Base-by-base conservation (phyloP, 441 rosid species). In the Syzygium syzygioides region DNA sequence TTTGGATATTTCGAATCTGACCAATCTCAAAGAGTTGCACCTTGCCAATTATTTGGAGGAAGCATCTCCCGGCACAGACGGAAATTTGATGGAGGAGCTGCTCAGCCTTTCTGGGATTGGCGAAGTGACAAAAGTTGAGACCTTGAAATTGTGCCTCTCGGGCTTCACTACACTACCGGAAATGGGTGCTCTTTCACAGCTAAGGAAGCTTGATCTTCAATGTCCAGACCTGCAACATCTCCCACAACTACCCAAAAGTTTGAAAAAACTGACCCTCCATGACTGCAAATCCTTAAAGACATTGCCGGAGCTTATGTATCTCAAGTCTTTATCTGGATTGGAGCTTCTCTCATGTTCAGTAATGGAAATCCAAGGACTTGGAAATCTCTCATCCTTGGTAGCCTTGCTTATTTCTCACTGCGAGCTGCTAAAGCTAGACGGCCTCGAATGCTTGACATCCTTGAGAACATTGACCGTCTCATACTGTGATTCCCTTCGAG, bases 1-100 rank as follows among this genome's bases (percentile, higher is more conserved):
- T 19, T 68, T 34, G 79, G 48, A 34, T 68, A 34, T 34, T 5
- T 68, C 48, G 37, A 19, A 18, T 68, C 48, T 68, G 79, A 68
- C 26, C 26, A 68, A 34, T 34, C 48, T 68, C 15, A 68, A 68
- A 34, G 48, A 68, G 79, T 68, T 34, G 48, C 37, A 1, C 79
- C 48, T 68, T 34, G 79, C 79, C 48, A 68, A 68, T 68, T 2
- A 19, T 19, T 4, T 68, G 79, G 79, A 34, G 0, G 45, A 68
- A 48, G 79, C 79, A 68, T 68, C 14, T 68, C 45, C 13, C 1
- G 3, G 25, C 13, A 10, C 48, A 34, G 48, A 68, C 4, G 0
- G 14, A 18, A 2, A 37, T 68, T 4, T 4, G 25, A 66, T 5
- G 48, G 48, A 0, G 48, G 26, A 68, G 26, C 80, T 9, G 0